These are phyloP conservation scores for Aegilops longissima DNA, from an alignment of 176 grass and related monocot species.

Conservation along the genomic window DNA sequence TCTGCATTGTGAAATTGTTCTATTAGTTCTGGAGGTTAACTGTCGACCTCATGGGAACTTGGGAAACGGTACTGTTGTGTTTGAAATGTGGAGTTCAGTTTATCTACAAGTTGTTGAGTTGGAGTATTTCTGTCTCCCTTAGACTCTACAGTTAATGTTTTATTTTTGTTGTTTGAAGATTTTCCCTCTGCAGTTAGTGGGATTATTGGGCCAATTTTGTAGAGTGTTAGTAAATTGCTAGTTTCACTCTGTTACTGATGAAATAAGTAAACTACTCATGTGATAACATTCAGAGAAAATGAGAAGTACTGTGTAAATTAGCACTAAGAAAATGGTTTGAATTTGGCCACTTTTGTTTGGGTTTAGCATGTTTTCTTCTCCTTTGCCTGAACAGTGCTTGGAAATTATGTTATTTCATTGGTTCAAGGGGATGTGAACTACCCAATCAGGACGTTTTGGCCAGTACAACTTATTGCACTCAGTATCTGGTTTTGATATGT, in stretches of 20 bases:
- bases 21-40: constrained; percentile 4
- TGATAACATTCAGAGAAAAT: neutral
- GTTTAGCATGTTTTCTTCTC: neutral
- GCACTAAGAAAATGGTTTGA: neutral
- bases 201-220: neutral
- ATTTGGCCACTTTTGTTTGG: neutral
- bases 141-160: neutral
- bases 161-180: neutral
- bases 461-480: constrained; percentile 2
- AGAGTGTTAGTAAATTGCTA: constrained; percentile 10
- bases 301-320: neutral
- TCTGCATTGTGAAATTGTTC: neutral
- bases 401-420: neutral
- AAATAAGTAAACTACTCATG: neutral
- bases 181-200: neutral
- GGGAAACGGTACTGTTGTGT: neutral
- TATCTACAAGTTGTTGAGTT: constrained; percentile 1
- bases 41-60: neutral
- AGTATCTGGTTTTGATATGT: constrained; percentile 29
- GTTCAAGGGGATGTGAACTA: neutral
- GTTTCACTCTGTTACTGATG: neutral
- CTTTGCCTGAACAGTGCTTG: neutral
- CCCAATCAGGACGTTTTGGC: neutral
- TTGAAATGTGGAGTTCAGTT: neutral
- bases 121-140: neutral